Conservation (phyloP, 2,329 filamentous ascomycete genomes). For the Colletotrichum paranaense region DNA sequence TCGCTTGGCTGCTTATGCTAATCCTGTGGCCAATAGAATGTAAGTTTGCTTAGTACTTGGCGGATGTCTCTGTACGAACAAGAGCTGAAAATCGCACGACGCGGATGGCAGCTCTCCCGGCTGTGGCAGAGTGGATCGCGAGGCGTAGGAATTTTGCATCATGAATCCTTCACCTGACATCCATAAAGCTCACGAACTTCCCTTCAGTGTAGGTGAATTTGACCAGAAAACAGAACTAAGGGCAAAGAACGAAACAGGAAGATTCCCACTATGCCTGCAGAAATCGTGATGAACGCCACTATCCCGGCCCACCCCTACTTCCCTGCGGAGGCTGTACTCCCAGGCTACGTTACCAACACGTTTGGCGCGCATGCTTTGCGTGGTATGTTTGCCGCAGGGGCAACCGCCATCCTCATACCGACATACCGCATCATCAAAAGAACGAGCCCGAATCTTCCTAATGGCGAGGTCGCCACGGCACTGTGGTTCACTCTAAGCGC, state of each 20-base stretch:
- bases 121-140: neutral
- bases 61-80: neutral
- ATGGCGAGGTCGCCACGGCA: constrained; percentile 67
- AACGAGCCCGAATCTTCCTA: constrained; percentile 62
- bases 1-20: neutral
- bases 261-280: neutral
- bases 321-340: constrained; percentile 71
- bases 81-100: constrained; percentile 12
- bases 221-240: neutral
- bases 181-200: neutral
- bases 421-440: constrained; percentile 66
- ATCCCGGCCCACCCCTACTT: constrained; percentile 74
- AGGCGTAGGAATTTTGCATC: neutral
- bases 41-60: neutral
- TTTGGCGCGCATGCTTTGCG: constrained; percentile 69
- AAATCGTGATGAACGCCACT: constrained; percentile 21
- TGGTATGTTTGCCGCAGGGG: constrained; percentile 67
- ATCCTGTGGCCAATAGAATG: neutral
- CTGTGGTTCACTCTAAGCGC: constrained; percentile 83
- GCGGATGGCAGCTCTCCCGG: constrained; percentile 17
- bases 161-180: neutral
- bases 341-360: constrained; percentile 75
- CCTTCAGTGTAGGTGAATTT: neutral
- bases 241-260: neutral
- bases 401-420: constrained; percentile 65